Percentiles rank a stretch among this genome's conserved stretches.
Conservation (phyloP, 2,329 filamentous ascomycete species). For the Scytalidium sp. region DNA sequence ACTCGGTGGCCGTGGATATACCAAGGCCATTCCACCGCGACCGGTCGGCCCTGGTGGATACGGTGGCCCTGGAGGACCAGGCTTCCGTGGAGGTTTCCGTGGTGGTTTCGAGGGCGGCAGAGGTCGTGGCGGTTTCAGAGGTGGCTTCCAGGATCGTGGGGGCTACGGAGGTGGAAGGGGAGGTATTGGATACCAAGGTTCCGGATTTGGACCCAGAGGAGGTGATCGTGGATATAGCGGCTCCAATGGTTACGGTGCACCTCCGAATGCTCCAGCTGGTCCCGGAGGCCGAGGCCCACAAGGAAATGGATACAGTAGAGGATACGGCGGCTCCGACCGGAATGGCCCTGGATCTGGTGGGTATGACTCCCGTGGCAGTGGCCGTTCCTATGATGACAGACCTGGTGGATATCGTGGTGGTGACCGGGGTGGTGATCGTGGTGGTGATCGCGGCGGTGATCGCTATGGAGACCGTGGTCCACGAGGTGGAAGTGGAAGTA, state of each 20-base stretch:
- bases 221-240: slow-evolving; percentile 23
- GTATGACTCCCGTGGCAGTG: slow-evolving; percentile 49
- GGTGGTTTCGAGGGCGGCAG: slow-evolving; percentile 32
- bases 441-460: slow-evolving; percentile 33
- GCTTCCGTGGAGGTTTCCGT: slow-evolving; percentile 31
- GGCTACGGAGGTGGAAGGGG: slow-evolving; percentile 26
- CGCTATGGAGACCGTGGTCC: slow-evolving; percentile 30
- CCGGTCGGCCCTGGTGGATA: slow-evolving; percentile 63
- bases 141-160: slow-evolving; percentile 28
- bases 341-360: slow-evolving; percentile 39
- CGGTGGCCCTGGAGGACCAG: slow-evolving; percentile 48
- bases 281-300: slow-evolving; percentile 39
- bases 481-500: slow-evolving; percentile 56
- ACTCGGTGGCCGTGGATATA: slow-evolving; percentile 89
- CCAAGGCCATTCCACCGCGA: slow-evolving; percentile 71
- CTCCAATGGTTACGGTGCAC: slow-evolving; percentile 48
- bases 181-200: slow-evolving; percentile 28
- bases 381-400: slow-evolving; percentile 61
- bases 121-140: slow-evolving; percentile 49
- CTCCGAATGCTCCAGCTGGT: slow-evolving; percentile 58
- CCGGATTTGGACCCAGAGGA: slow-evolving; percentile 17
- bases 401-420: slow-evolving; percentile 40
- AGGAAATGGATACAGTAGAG: slow-evolving; percentile 24
- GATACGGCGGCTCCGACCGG: slow-evolving; percentile 29
- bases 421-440: slow-evolving; percentile 33